Base-by-base conservation (phyloP, 2,329 filamentous ascomycete species). In the Salinomyces thailandicus region DNA sequence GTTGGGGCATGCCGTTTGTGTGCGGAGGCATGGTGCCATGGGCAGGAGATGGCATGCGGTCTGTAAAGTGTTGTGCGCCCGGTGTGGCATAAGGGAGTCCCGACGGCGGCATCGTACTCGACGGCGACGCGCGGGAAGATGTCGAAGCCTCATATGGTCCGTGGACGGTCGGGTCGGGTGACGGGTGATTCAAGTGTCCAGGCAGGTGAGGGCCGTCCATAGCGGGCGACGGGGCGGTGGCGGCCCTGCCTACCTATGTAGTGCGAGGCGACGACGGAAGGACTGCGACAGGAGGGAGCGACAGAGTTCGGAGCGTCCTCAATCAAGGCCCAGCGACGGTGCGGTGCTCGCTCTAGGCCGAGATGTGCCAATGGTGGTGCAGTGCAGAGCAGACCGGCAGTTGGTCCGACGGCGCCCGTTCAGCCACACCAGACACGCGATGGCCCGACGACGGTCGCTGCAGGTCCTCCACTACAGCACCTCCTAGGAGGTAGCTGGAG, bases 1-100 rank as follows among this genome's bases (percentile, higher is more conserved):
- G 42, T 36, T 43, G 35, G 26, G 46, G 17, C 31, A 48, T 36
- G 2, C 46, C 49, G 37, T 52, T 51, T 11, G 35, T 15, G 13
- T 47, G 46, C 12, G 43, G 27, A 4, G 36, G 31, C 24, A 35
- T 31, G 27, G 27, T 13, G 18, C 33, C 33, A 13, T 18, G 24
- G 5, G 17, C 28, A 2, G 40, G 40, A 9, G 41, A 43, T 9
- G 31, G 17, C 24, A 37, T 17, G 7, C 22, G 14, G 22, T 43
- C 41, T 12, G 18, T 16, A 6, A 26, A 15, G 9, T 22, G 27
- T 5, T 36, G 35, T 22, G 38, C 5, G 18, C 38, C 35, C 16
- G 35, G 35, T 8, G 35, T 20, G 6, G 31, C 13, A 30, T 36
- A 44, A 12, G 31, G 15, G 22, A 18, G 31, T 7, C 35, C 27